Evolutionary conservation across 2,329 filamentous ascomycete genomes (phyloP).

Genomic region (Daldinia sp.): DNA sequence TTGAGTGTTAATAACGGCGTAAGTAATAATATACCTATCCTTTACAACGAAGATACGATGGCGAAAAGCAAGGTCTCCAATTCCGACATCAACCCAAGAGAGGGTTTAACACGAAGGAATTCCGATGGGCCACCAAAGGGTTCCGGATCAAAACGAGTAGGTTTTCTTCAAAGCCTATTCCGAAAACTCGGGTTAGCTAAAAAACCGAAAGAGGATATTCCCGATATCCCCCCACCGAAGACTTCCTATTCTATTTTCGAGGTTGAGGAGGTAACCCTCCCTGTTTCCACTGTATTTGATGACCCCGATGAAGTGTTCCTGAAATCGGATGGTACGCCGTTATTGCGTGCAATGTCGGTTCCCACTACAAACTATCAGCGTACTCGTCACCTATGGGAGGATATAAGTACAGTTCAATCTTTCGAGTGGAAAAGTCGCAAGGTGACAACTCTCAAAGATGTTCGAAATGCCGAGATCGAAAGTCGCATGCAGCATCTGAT

Average conservation of each 20-base stretch:
- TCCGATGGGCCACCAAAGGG: background rate
- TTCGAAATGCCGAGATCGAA: constrained; percentile 4
- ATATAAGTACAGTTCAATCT: background rate
- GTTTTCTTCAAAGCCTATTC: background rate
- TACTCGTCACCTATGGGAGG: background rate
- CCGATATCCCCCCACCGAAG: too few species aligned
- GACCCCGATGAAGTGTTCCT: background rate
- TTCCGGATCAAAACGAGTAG: background rate
- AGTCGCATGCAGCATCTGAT: constrained; percentile 3
- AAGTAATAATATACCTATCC: background rate
- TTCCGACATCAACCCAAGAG: background rate
- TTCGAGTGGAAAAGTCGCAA: constrained; percentile 8
- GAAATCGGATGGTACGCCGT: background rate
- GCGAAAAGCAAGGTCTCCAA: background rate
- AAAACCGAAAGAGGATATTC: background rate
- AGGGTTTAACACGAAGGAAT: background rate
- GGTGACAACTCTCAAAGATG: background rate
- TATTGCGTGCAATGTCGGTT: background rate
- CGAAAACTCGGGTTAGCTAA: background rate
- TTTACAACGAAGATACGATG: background rate
- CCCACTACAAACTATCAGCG: background rate
- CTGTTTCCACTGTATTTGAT: background rate
- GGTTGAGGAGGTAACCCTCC: background rate
- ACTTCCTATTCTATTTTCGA: too few species aligned
- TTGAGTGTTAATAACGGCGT: background rate